Evolutionary conservation across 805 yeast genomes (phyloP), one percentile per base, ranked within the genome.

Genomic region (Starmerella apis): DNA sequence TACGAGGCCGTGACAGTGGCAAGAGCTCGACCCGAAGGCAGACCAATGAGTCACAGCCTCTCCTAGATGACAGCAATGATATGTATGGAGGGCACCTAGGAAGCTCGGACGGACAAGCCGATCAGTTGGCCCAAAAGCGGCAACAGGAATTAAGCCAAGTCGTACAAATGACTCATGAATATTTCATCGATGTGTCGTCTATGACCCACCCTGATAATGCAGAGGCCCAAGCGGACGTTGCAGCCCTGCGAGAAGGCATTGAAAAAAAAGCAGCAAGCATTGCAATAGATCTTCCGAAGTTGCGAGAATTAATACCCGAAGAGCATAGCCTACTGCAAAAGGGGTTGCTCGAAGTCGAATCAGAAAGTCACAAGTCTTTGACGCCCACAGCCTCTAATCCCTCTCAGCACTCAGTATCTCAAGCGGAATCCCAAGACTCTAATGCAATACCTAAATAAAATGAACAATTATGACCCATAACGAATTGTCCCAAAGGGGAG

Each of bases 151-250:
- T 58, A 16, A 39, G 37, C 19, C 43, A 44, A 16, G 48, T 56
- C 27, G 60, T 58, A 23, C 56, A 56, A 20, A 32, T 41, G 13
- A 53, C 61, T 18, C 57, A 52, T 24, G 56, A 58, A 10, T 50
- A 38, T 35, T 50, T 58, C 42, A 51, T 58, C 14, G 59, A 58
- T 22, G 39, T 56, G 13, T 43, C 57, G 8, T 27, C 52, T n/a
- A 22, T 56, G 22, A 41, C 43, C 13, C 39, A 39, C 25, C 42
- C 54, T 25, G 59, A 55, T 19, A 14, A 22, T 19, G 31, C 36
- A 23, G 58, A 53, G 35, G 39, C 42, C 8, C 35, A 11, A 8
- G 33, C 14, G 20, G 56, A 52, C 31, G 22, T 33, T 22, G 16
- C 52, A 1, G 45, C 36, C 24, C 44, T 53, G 16, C 10, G 32